phyloP scores from a whole-genome alignment of 1,284 basidiomycete genomes.

The Cutaneotrichosporon arboriforme region DNA sequence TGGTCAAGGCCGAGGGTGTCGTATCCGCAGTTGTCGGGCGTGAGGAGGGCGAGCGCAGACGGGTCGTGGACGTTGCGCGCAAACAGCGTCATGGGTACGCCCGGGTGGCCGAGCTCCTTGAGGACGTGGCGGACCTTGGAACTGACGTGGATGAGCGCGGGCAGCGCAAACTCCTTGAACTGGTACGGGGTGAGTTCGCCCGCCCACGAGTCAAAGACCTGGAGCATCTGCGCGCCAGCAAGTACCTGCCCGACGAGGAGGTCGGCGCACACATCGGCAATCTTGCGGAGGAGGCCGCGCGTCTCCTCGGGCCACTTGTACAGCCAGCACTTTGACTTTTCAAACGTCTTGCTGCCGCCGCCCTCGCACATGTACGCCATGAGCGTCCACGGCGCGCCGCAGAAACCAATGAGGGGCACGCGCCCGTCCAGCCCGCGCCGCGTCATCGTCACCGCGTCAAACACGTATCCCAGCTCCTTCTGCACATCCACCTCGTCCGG shows the following conservation, averaged over 20 bases:
- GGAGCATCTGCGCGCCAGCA: slow-evolving; percentile 85
- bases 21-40: slow-evolving; percentile 59
- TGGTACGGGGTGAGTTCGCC: slow-evolving; percentile 82
- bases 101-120: slow-evolving; percentile 54
- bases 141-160: slow-evolving; percentile 46
- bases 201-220: slow-evolving; percentile 94
- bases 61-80: slow-evolving; percentile 81
- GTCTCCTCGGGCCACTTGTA: slow-evolving; percentile 81
- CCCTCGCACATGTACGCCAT: slow-evolving; percentile 97
- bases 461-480: slow-evolving; percentile 82
- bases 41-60: slow-evolving; percentile 28
- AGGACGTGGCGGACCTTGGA: slow-evolving; percentile 61
- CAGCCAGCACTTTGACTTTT: slow-evolving; percentile 85
- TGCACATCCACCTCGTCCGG: slow-evolving; percentile 64
- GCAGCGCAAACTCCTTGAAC: slow-evolving; percentile 60
- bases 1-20: slow-evolving; percentile 86
- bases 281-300: slow-evolving; percentile 64
- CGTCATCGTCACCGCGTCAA: slow-evolving; percentile 78
- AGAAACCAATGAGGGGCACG: slow-evolving; percentile 91
- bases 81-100: slow-evolving; percentile 79
- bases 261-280: slow-evolving; percentile 78
- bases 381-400: slow-evolving; percentile 92
- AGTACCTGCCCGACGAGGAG: slow-evolving; percentile 83
- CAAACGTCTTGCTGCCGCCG: slow-evolving; percentile 78
- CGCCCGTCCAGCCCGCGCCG: slow-evolving; percentile 70